These are phyloP conservation scores for Populus davidiana DNA, from an alignment of 345 rosid genomes.

Conservation along the genomic window DNA sequence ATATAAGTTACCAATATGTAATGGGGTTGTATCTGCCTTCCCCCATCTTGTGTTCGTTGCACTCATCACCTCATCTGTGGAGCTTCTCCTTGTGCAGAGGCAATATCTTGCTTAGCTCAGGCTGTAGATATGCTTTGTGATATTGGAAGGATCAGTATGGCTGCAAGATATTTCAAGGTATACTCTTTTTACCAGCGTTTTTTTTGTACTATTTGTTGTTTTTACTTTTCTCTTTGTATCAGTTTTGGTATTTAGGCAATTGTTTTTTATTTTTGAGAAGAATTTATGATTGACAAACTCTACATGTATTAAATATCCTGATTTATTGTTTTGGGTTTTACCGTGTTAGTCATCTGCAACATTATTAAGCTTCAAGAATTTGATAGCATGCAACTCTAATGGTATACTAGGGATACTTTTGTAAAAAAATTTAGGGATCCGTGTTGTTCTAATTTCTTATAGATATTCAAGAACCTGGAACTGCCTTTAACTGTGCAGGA, in stretches of 20 bases:
- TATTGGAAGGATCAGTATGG: slow-evolving; percentile 96
- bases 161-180: slow-evolving; percentile 97
- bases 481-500: slow-evolving; percentile 11
- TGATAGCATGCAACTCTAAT: background rate
- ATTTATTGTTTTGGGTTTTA: background rate
- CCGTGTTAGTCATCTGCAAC: background rate
- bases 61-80: background rate
- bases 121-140: slow-evolving; percentile 83
- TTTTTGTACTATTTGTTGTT: background rate
- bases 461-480: background rate
- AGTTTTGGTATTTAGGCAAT: background rate
- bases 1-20: background rate
- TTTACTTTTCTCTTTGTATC: background rate
- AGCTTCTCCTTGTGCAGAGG: slow-evolving; percentile 50
- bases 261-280: background rate
- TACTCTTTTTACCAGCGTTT: background rate
- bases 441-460: background rate
- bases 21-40: background rate
- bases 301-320: background rate
- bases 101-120: slow-evolving; percentile 81
- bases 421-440: background rate
- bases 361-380: background rate
- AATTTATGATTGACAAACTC: background rate
- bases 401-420: background rate
- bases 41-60: background rate